These are phyloP conservation scores for Umbelopsis ramanniana DNA, from an alignment of 192 early-diverging fungal species.

Conservation along the genomic window DNA sequence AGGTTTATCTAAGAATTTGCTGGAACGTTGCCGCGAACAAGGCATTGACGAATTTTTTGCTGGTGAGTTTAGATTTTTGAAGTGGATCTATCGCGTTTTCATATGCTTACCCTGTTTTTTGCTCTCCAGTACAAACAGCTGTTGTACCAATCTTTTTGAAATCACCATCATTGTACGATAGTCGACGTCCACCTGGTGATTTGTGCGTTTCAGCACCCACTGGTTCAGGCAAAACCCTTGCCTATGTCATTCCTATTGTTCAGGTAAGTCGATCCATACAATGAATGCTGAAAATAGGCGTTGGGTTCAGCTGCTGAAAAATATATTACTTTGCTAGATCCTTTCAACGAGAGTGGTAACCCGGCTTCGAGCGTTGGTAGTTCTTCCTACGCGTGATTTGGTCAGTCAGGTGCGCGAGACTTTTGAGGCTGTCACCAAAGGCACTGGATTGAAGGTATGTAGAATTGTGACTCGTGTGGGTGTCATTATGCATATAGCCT, in stretches of 20 bases:
- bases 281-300: no score
- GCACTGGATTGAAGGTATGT: conserved; percentile 67
- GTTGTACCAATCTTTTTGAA: conserved; percentile 81
- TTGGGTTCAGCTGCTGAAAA: background rate
- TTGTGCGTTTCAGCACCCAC: conserved; percentile 95
- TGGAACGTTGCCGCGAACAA: conserved; percentile 60
- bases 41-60: conserved; percentile 83
- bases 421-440: conserved; percentile 77
- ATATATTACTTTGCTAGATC: conserved; percentile 42
- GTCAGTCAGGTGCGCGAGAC: conserved; percentile 87
- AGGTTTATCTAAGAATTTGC: conserved; percentile 68
- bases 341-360: conserved; percentile 75
- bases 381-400: conserved; percentile 93
- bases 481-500: background rate
- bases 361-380: conserved; percentile 84
- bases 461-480: background rate
- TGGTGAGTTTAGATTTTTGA: conserved; percentile 22
- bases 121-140: conserved; percentile 74
- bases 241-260: conserved; percentile 93
- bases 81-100: background rate
- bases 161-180: conserved; percentile 65
- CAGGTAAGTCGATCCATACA: conserved; percentile 48
- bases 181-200: conserved; percentile 81
- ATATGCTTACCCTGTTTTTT: background rate
- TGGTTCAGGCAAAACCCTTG: conserved; percentile 95